These are phyloP conservation scores for Pelargonium fulgidum DNA, from an alignment of 441 rosid species.

Conservation along the genomic window DNA sequence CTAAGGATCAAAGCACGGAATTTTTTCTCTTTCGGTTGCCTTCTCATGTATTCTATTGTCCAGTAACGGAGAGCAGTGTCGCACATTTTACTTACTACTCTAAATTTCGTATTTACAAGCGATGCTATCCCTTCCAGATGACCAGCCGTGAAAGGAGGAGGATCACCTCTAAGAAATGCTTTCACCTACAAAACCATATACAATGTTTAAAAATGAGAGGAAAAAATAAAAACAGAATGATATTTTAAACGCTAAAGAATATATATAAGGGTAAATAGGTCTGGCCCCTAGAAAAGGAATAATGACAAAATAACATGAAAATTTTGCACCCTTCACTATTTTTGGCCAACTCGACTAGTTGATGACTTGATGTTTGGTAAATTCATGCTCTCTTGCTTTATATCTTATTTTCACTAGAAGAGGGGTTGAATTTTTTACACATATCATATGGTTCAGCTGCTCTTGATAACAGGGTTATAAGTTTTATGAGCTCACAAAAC, in stretches of 20 bases:
- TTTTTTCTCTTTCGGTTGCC: conserved; percentile 68
- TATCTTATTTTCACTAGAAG: too few species aligned
- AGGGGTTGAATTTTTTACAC: background rate
- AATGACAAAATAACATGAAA: too few species aligned
- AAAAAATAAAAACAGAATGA: too few species aligned
- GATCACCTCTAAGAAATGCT: conserved; percentile 72
- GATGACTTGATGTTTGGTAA: too few species aligned
- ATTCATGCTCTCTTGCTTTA: too few species aligned
- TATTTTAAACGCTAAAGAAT: too few species aligned
- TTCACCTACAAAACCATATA: conserved; percentile 44
- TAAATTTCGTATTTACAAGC: conserved; percentile 51
- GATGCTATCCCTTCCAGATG: conserved; percentile 89
- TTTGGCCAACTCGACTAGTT: too few species aligned
- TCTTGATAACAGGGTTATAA: background rate
- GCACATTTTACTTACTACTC: conserved; percentile 52
- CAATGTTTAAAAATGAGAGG: too few species aligned
- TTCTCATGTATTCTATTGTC: conserved; percentile 71
- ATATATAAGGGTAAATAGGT: too few species aligned
- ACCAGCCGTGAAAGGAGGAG: conserved; percentile 80
- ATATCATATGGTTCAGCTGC: background rate
- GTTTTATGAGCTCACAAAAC: background rate
- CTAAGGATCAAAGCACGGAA: conserved; percentile 64
- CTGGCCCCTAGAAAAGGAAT: too few species aligned
- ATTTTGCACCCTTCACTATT: too few species aligned
- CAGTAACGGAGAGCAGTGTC: conserved; percentile 73